Conservation (phyloP, 306 rosid genomes). For the Betula pendula region DNA sequence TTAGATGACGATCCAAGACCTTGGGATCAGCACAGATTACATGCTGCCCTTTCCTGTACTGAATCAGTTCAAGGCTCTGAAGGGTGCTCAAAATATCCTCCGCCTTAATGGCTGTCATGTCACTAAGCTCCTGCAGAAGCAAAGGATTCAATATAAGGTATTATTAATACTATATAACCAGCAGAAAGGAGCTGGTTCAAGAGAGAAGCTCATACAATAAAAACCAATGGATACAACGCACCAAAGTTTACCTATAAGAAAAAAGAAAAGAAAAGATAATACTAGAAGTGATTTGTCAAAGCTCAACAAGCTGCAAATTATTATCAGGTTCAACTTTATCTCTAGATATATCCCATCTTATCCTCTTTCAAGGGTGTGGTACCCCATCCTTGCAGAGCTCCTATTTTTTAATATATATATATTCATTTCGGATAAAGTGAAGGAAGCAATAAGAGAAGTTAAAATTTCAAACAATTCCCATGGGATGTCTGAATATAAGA, state of each 20-base stretch:
- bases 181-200: neutral
- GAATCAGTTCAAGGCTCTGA: constrained; percentile 87
- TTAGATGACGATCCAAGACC: constrained; percentile 95
- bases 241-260: neutral
- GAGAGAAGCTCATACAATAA: neutral
- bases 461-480: neutral
- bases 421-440: no score
- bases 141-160: constrained; percentile 10
- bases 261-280: neutral
- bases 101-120: constrained; percentile 98
- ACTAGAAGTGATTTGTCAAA: neutral
- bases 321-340: neutral
- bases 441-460: neutral
- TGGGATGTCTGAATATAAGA: neutral
- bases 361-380: neutral
- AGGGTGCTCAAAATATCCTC: constrained; percentile 91
- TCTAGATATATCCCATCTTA: neutral
- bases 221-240: neutral
- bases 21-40: constrained; percentile 98
- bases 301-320: neutral
- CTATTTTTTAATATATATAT: no score
- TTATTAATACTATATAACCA: neutral
- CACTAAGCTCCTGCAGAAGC: constrained; percentile 83
- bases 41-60: constrained; percentile 97
- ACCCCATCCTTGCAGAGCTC: neutral